Base-by-base conservation (phyloP, 192 early-diverging fungal species). In the Entomortierella beljakovae region DNA sequence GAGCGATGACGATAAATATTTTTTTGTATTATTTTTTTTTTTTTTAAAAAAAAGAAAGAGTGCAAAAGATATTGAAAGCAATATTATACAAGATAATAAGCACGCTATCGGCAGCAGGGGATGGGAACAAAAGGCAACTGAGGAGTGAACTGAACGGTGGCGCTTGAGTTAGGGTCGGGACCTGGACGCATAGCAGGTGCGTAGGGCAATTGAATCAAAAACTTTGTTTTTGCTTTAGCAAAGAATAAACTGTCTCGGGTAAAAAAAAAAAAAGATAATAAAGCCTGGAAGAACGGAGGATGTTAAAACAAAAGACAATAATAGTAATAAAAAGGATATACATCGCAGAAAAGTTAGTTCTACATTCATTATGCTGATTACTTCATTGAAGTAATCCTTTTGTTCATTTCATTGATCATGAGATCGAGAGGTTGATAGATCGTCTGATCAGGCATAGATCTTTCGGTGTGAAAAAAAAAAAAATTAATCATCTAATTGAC, bases 91-190 rank as follows among this genome's bases (percentile, higher is more conserved):
- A n/a, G 66, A 66, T 55, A 52, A 53, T 77, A 77, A 66, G 53
- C 65, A 77, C 69, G 73, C 73, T 77, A 77, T 77, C 73, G 73
- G 73, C 73, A 77, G 73, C 73, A 77, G 37, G 73, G 73, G 61
- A 77, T 77, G 73, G 73, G 73, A 77, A 77, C 73, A 32, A 77
- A 77, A 42, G 73, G 73, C 59, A 77, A 62, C 50, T 69, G 60
- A 11, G 73, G 73, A 52, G 73, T 77, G 66, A 77, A 77, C 61
- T 68, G 64, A 31, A 67, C 72, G 72, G 72, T 49, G 66, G 70
- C 70, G 70, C 70, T 64, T 64, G 65, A 77, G 66, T 68, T 77
- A 61, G 64, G 73, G 66, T 68, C 60, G 66, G 73, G 66, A 68
- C 73, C 73, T 68, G 73, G 73, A 77, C 60, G 73, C 73, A 77